Evolutionary conservation across 1,284 basidiomycete species (phyloP).

Genomic region (Pseudozyma pruni): DNA sequence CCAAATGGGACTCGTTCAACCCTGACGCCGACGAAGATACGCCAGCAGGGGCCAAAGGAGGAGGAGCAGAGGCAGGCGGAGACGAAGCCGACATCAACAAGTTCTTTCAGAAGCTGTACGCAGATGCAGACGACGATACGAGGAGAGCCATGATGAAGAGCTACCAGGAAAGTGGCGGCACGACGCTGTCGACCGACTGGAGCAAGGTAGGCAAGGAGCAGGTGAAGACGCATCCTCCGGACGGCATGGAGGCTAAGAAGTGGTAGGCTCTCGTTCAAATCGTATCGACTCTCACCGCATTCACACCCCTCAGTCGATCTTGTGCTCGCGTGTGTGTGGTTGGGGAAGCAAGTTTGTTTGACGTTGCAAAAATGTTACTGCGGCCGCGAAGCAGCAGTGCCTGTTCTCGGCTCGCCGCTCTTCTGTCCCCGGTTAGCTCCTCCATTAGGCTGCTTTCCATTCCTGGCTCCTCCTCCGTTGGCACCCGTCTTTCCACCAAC

Average conservation of each 20-base stretch:
- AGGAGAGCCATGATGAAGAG: slow-evolving; percentile 65
- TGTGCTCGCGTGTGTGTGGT: background rate
- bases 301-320: too few species aligned
- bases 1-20: slow-evolving; percentile 63
- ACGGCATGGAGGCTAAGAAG: slow-evolving; percentile 62
- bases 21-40: slow-evolving; percentile 45
- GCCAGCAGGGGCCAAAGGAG: slow-evolving; percentile 7
- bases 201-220: slow-evolving; percentile 55
- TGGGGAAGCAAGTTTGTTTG: background rate
- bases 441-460: slow-evolving; percentile 4
- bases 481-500: slow-evolving; percentile 20
- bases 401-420: slow-evolving; percentile 1
- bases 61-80: slow-evolving; percentile 2
- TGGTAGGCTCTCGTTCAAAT: too few species aligned
- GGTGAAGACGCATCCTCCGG: slow-evolving; percentile 49
- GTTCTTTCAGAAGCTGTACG: slow-evolving; percentile 66
- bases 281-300: too few species aligned
- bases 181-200: slow-evolving; percentile 65
- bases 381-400: background rate
- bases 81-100: slow-evolving; percentile 57
- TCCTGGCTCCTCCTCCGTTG: slow-evolving; percentile 14
- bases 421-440: slow-evolving; percentile 1
- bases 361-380: slow-evolving; percentile 6
- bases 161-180: slow-evolving; percentile 64
- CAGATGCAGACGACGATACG: slow-evolving; percentile 65